Evolutionary conservation across 2,329 filamentous ascomycete species (phyloP), one percentile per base, ranked within the genome.

Genomic region (Hymenoscyphus scutula): DNA sequence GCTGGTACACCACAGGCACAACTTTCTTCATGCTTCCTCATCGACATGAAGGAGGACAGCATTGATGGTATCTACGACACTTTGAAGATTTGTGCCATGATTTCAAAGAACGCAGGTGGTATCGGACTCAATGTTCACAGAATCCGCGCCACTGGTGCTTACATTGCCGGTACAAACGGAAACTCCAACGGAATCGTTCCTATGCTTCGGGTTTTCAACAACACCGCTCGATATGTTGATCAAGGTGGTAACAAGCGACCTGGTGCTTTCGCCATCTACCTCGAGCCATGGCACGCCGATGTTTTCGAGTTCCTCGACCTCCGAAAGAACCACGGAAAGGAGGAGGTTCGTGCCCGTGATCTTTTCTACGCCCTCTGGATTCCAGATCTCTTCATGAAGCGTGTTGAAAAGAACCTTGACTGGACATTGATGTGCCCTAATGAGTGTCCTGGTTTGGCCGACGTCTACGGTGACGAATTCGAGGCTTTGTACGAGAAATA

Each of bases 1-100:
- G 95, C 95, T 60, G 95, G 94, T 74, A 99, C 95, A 30, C 95
- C 95, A 53, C 89, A 95, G 74, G 89, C 92, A 53, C 95, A 99
- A 80, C 83, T 99, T 71, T 96, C 95, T 2, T 99, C 95, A 17
- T 99, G 95, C 84, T 99, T 99, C 87, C 84, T 99, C 61, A 92
- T 99, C 70, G 95, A 98, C 78, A 98, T 99, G 89, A 99, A 98
- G 83, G 93, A 97, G 58, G 95, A 99, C 80, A 97, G 93, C 78
- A 99, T 99, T 74, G 95, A 99, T 70, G 95, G 95, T 71, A 99
- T 99, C 76, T 99, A 99, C 74, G 95, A 99, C 76, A 99, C 95
- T 19, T 85, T 99, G 71, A 99, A 99, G 87, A 98, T 92, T 1
- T 99, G 95, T 79, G 95, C 95, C 70, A 94, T 99, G 92, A 99